Evolutionary conservation across 768 basidiomycete species (phyloP), one percentile per base, ranked within the genome.

Genomic region (Glaciozyma antarctica): DNA sequence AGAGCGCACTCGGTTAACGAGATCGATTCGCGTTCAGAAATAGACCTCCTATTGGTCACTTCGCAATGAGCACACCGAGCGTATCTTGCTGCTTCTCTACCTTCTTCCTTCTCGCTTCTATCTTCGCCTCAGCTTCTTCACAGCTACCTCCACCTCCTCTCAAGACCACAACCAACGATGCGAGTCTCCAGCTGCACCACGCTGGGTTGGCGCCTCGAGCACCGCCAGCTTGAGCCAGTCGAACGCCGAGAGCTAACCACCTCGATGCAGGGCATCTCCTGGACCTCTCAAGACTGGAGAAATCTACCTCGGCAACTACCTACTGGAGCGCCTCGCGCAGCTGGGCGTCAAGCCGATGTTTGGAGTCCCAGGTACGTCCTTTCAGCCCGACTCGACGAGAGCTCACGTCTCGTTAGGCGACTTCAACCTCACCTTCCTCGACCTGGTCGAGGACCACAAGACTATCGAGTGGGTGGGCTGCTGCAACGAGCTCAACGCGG

Each of bases 401-500:
- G 47, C 47, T 48, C 8, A 48, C 47, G 8, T 48, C 21, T 48
- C 21, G 12, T 8, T 48, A 30, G 68, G 68, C n/a, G 68, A 70
- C 54, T 74, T 73, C 62, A 73, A 71, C 60, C 65, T 73, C 30
- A 64, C 67, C 17, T 65, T 67, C 44, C 66, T 72, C n/a, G 68
- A 71, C 59, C 56, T 64, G 32, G 60, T 72, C 56, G 68, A 69
- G 58, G 58, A 62, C 21, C 61, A 63, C 63, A n/a, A 61, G 24
- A 22, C 15, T 9, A 49, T 73, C 44, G 44, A 71, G 17, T 73
- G 70, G 68, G 10, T 69, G 13, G 67, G 67, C 13, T 60, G 47
- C 61, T 63, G 59, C 24, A 69, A 76, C 66, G 87, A 91, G 74
- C 80, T 92, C 55, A 89, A 92, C 69, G 87, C 89, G 0, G 81